Evolutionary conservation across 495 filamentous ascomycete species (phyloP).

Genomic region (Daldinia caldariorum): DNA sequence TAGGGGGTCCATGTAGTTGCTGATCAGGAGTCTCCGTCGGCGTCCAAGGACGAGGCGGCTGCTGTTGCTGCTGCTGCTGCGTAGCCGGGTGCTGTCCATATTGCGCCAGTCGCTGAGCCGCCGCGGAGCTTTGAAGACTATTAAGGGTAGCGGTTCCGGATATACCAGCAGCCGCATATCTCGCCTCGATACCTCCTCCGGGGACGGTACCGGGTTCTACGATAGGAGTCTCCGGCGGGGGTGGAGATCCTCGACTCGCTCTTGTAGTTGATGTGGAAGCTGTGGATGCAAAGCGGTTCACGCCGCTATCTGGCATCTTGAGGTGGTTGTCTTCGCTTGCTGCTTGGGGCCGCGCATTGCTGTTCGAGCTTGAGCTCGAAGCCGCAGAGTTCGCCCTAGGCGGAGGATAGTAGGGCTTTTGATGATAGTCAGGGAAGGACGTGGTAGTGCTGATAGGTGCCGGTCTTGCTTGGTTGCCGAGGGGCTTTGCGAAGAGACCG

Average conservation of each 20-base stretch:
- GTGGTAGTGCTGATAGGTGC: conserved; percentile 49
- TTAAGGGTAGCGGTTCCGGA: conserved; percentile 83
- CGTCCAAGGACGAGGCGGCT: conserved; percentile 85
- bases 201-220: conserved; percentile 74
- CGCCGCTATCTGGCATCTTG: conserved; percentile 54
- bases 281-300: conserved; percentile 85
- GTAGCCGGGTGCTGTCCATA: conserved; percentile 64
- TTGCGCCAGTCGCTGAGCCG: conserved; percentile 79
- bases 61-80: conserved; percentile 62
- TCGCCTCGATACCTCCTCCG: conserved; percentile 83
- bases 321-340: conserved; percentile 38
- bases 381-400: conserved; percentile 61
- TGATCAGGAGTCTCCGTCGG: conserved; percentile 91
- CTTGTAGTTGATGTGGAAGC: conserved; percentile 93
- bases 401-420: conserved; percentile 61
- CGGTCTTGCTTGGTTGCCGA: conserved; percentile 49
- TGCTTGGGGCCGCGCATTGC: conserved; percentile 44
- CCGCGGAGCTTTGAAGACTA: conserved; percentile 81
- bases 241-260: conserved; percentile 90
- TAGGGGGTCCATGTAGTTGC: conserved; percentile 90
- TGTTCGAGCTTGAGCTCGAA: conserved; percentile 50
- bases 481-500: conserved; percentile 70
- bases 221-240: conserved; percentile 94
- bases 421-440: conserved; percentile 57
- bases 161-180: conserved; percentile 89